Percentiles rank a stretch among this genome's conserved stretches.
These are phyloP conservation scores for Metschnikowia gelsemii DNA, from an alignment of 805 yeast genomes.

Conservation along the genomic window DNA sequence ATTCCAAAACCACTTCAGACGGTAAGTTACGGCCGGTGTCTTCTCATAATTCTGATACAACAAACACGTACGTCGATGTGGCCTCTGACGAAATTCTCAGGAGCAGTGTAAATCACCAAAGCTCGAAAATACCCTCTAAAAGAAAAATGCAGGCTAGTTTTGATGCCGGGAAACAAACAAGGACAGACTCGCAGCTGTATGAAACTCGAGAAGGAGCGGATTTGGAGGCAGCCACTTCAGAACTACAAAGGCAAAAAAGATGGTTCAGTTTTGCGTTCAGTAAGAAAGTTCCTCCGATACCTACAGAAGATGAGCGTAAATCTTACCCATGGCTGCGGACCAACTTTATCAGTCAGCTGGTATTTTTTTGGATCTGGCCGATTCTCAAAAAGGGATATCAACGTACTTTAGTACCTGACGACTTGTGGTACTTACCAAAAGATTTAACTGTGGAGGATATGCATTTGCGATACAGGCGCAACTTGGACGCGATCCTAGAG, in stretches of 20 bases:
- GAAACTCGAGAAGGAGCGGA: conserved; percentile 1
- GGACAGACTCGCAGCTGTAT: conserved; percentile 1
- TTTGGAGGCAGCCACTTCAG: conserved; percentile 19
- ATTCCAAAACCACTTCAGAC: not conserved
- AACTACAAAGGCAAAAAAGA: conserved; percentile 47
- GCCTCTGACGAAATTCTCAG: conserved; percentile 13
- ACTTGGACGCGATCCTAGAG: conserved; percentile 25
- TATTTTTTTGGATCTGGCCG: conserved; percentile 43
- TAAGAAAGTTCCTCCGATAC: conserved; percentile 49
- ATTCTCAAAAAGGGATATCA: conserved; percentile 41
- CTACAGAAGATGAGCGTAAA: conserved; percentile 49
- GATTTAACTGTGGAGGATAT: conserved; percentile 37
- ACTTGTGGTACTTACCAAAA: conserved; percentile 37
- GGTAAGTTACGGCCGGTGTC: conserved; percentile 11
- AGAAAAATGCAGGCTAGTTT: not conserved
- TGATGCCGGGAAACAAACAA: not conserved
- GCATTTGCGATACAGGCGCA: conserved; percentile 29
- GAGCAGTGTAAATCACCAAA: conserved; percentile 5
- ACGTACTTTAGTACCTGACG: conserved; percentile 38
- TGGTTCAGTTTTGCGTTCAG: conserved; percentile 50
- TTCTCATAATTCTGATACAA: conserved; percentile 14
- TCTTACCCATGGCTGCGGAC: conserved; percentile 46
- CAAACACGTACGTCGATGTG: conserved; percentile 18
- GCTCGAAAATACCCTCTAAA: not conserved
- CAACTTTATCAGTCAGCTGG: conserved; percentile 34